phyloP scores from a whole-genome alignment of 2,329 filamentous ascomycete species.

The Fusarium begoniae region DNA sequence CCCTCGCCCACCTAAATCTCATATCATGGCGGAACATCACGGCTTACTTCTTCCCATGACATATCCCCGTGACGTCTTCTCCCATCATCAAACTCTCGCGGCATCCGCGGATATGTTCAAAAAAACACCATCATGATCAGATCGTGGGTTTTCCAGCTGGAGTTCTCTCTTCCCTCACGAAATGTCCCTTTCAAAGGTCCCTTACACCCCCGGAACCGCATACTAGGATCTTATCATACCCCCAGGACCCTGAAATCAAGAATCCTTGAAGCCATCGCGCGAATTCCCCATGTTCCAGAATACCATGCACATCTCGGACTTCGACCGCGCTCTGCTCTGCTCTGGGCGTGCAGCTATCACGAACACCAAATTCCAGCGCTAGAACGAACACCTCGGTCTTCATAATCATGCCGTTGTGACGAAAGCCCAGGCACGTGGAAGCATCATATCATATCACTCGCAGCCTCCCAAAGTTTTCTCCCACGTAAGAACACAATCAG shows the following conservation, averaged over 20 bases:
- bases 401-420: not conserved
- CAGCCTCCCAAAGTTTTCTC: not conserved
- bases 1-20: not conserved
- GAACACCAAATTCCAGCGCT: not conserved
- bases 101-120: not conserved
- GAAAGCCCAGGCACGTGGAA: slow-evolving; percentile 1
- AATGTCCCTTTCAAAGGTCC: not conserved
- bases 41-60: not conserved
- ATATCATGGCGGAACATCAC: not conserved
- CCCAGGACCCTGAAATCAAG: not conserved
- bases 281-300: not conserved
- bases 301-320: not conserved
- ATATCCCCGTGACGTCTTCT: not conserved
- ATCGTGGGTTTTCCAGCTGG: not conserved
- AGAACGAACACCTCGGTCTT: not conserved
- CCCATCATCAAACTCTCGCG: not conserved
- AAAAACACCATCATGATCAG: not conserved
- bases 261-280: not conserved
- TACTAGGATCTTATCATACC: not conserved
- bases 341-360: not conserved
- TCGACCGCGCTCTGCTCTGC: not conserved
- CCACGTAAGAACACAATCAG: slow-evolving; percentile 4
- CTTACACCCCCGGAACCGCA: not conserved
- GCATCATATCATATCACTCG: slow-evolving; percentile 21
- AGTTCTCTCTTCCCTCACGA: not conserved